Evolutionary conservation across 257 asterid genomes (phyloP).

Genomic region (Solanum medicagineum): DNA sequence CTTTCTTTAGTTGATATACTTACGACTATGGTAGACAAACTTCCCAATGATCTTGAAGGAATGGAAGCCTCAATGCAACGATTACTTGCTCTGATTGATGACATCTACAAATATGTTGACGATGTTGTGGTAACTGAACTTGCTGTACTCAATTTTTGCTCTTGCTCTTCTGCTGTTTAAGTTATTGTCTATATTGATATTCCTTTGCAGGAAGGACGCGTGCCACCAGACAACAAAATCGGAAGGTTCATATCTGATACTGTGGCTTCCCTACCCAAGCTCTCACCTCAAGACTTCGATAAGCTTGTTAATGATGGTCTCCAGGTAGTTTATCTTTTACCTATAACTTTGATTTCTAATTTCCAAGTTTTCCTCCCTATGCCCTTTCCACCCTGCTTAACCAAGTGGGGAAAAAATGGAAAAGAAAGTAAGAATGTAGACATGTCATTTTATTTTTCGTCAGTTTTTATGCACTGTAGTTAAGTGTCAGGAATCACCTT

Average conservation of each 20-base stretch:
- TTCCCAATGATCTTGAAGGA: slow-evolving; percentile 90
- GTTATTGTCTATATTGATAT: neutral
- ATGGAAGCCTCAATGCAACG: slow-evolving; percentile 93
- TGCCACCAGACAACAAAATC: slow-evolving; percentile 51
- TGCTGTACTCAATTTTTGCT: neutral
- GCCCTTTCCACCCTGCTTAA: neutral
- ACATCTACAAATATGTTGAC: slow-evolving; percentile 73
- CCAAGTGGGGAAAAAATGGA: neutral
- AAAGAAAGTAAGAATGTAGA: neutral
- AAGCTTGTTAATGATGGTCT: slow-evolving; percentile 38
- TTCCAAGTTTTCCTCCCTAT: neutral
- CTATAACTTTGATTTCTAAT: neutral
- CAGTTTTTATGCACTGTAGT: neutral
- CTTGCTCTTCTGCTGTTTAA: neutral
- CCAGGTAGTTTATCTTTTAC: slow-evolving; percentile 37
- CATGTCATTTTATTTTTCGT: neutral
- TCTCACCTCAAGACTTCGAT: slow-evolving; percentile 40
- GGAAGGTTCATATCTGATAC: slow-evolving; percentile 69
- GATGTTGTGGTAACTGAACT: slow-evolving; percentile 67
- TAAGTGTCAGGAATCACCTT: neutral
- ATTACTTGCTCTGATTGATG: slow-evolving; percentile 74
- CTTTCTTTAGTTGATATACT: slow-evolving; percentile 64
- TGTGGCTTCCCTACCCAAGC: slow-evolving; percentile 57
- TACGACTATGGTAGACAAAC: slow-evolving; percentile 72
- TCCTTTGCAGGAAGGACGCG: slow-evolving; percentile 58